Evolutionary conservation across 2,329 filamentous ascomycete species (phyloP).

Genomic region (Calonectria honghensis): DNA sequence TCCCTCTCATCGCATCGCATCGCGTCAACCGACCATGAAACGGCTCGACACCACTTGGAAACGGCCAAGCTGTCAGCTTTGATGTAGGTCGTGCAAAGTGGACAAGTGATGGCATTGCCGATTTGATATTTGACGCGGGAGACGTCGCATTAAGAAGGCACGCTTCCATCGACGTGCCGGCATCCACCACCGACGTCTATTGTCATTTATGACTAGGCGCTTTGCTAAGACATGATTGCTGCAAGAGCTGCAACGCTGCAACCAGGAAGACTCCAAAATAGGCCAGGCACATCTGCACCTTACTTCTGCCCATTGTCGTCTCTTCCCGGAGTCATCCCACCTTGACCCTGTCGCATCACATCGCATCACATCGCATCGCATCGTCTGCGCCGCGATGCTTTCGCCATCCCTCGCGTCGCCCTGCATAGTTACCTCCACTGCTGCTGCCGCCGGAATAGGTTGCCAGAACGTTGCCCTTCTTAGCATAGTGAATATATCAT

Average conservation of each 20-base stretch:
- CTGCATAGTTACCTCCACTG: conserved; percentile 27
- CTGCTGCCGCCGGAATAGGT: conserved; percentile 7
- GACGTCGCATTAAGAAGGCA: conserved; percentile 51
- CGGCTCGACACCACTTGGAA: conserved; percentile 37
- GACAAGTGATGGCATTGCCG: conserved; percentile 35
- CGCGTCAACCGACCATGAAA: conserved; percentile 35
- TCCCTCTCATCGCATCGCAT: not conserved
- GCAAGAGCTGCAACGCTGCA: conserved; percentile 11
- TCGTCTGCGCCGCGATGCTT: conserved; percentile 22
- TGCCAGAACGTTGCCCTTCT: conserved; percentile 8
- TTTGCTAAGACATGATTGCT: conserved; percentile 30
- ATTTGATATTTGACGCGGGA: conserved; percentile 44
- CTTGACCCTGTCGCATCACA: conserved; percentile 18
- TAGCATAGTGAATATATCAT: conserved; percentile 33
- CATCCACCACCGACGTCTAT: conserved; percentile 41
- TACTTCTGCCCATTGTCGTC: conserved; percentile 18
- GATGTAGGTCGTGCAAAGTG: conserved; percentile 35
- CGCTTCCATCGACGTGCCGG: conserved; percentile 43
- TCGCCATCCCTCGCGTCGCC: conserved; percentile 22
- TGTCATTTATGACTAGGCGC: conserved; percentile 29
- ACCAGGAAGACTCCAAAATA: conserved; percentile 26
- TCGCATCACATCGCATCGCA: conserved; percentile 19
- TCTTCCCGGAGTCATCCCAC: conserved; percentile 17
- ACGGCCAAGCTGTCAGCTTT: conserved; percentile 35
- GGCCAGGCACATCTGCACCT: conserved; percentile 38